Evolutionary conservation across 2,329 filamentous ascomycete genomes (phyloP).

Genomic region (Malbranchea cinnamomea): DNA sequence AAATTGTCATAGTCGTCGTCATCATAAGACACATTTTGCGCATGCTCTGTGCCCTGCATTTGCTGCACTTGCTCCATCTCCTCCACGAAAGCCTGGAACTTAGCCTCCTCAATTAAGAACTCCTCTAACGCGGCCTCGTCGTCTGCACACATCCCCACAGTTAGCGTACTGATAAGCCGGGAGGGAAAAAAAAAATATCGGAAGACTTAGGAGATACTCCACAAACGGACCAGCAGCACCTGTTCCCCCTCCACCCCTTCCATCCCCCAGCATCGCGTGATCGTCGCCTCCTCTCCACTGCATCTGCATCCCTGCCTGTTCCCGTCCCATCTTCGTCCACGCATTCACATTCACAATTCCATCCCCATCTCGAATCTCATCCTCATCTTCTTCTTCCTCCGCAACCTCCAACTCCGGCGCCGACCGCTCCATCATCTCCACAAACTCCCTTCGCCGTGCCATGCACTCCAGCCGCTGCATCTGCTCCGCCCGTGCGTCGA

Average conservation of each 20-base stretch:
- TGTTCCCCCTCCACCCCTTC: too few relatives aligned
- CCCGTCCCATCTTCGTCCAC: conserved; percentile 4
- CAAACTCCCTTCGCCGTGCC: conserved; percentile 24
- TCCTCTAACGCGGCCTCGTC: conserved; percentile 21
- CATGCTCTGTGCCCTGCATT: conserved; percentile 1
- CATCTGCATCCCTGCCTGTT: too few relatives aligned
- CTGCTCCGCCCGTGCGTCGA: conserved; percentile 28
- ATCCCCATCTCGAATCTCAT: conserved; percentile 10
- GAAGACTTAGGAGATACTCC: too few relatives aligned
- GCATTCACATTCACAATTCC: conserved; percentile 1
- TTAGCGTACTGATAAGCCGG: too few relatives aligned
- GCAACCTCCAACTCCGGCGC: conserved; percentile 15
- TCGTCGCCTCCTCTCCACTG: too few relatives aligned
- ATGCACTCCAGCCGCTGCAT: conserved; percentile 28
- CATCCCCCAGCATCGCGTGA: too few relatives aligned
- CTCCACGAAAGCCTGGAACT: conserved; percentile 11
- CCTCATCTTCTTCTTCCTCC: conserved; percentile 13
- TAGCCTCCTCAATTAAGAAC: conserved; percentile 15
- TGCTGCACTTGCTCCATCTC: conserved; percentile 15
- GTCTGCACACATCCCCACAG: not conserved
- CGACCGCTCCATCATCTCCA: conserved; percentile 22
- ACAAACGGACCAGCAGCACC: too few relatives aligned
- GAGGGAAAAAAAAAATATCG: too few relatives aligned
- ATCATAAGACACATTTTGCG: conserved; percentile 12
- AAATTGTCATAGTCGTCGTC: conserved; percentile 46